phyloP scores from a whole-genome alignment of 768 basidiomycete genomes.

The Boletus rex-veris region DNA sequence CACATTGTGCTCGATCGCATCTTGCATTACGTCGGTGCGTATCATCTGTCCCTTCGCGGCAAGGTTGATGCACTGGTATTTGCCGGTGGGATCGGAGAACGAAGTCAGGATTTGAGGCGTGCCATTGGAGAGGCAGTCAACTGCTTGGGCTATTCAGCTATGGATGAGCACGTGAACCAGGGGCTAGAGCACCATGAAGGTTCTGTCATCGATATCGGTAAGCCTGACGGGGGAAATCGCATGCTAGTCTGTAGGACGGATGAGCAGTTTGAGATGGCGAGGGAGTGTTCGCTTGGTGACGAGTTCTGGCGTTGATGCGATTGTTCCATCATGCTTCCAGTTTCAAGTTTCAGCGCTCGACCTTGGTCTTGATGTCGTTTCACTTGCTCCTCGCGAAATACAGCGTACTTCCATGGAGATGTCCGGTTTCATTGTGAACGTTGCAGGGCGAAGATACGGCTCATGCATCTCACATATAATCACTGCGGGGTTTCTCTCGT shows the following conservation, averaged over 20 bases:
- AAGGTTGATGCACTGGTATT: conserved; percentile 79
- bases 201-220: conserved; percentile 47
- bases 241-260: conserved; percentile 65
- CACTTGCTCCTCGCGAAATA: not conserved
- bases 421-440: too few relatives aligned
- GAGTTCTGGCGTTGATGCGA: conserved; percentile 16
- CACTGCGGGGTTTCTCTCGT: not conserved
- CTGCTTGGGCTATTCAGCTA: conserved; percentile 58
- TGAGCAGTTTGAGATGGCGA: conserved; percentile 56
- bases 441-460: too few relatives aligned
- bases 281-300: conserved; percentile 31
- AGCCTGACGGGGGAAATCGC: conserved; percentile 25
- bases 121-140: conserved; percentile 50
- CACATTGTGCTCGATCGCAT: conserved; percentile 77
- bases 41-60: conserved; percentile 67
- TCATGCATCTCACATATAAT: not conserved
- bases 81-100: conserved; percentile 86
- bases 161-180: conserved; percentile 49
- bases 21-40: conserved; percentile 67
- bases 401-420: not conserved
- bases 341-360: too few relatives aligned
- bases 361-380: not conserved
- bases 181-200: conserved; percentile 36
- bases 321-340: too few relatives aligned
- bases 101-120: conserved; percentile 54